Percentiles rank a stretch among this genome's conserved stretches.
These are phyloP conservation scores for Carex parvula DNA, from an alignment of 176 grass and related monocot genomes.

Conservation along the genomic window DNA sequence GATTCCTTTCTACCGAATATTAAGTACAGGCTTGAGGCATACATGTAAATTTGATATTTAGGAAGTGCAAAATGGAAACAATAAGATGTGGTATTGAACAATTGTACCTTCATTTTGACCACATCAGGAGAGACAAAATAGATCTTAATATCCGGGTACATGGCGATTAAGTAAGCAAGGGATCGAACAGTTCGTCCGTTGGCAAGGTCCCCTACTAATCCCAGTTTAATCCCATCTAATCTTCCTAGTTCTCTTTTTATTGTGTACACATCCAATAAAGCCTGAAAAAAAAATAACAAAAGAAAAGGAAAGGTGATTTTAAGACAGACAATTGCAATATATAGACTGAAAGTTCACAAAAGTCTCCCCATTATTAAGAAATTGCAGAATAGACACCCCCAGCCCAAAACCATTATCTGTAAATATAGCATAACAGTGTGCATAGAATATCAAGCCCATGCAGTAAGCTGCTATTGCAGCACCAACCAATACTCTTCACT, in stretches of 20 bases:
- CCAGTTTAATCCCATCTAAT: constrained; percentile 81
- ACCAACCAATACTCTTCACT: background rate
- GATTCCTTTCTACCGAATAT: background rate
- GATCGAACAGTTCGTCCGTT: constrained; percentile 88
- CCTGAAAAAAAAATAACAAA: constrained; percentile 43
- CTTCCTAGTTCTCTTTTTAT: constrained; percentile 91
- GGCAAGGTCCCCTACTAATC: constrained; percentile 90
- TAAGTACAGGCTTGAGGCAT: background rate
- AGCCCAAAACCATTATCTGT: background rate
- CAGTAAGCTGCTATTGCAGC: background rate
- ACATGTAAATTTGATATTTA: background rate
- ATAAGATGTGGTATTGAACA: background rate
- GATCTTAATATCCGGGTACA: constrained; percentile 75
- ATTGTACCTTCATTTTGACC: constrained; percentile 90
- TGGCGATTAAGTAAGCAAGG: constrained; percentile 74
- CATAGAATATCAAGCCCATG: background rate
- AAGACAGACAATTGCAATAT: background rate
- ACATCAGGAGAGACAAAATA: constrained; percentile 81
- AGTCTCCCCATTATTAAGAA: background rate
- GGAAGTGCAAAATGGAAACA: background rate
- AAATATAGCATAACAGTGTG: background rate
- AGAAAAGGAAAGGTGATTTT: constrained; percentile 4
- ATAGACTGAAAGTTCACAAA: background rate
- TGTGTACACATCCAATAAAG: constrained; percentile 86
- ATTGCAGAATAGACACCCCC: background rate